Evolutionary conservation across 2,329 filamentous ascomycete species (phyloP).

Genomic region (Penicillium sp.): DNA sequence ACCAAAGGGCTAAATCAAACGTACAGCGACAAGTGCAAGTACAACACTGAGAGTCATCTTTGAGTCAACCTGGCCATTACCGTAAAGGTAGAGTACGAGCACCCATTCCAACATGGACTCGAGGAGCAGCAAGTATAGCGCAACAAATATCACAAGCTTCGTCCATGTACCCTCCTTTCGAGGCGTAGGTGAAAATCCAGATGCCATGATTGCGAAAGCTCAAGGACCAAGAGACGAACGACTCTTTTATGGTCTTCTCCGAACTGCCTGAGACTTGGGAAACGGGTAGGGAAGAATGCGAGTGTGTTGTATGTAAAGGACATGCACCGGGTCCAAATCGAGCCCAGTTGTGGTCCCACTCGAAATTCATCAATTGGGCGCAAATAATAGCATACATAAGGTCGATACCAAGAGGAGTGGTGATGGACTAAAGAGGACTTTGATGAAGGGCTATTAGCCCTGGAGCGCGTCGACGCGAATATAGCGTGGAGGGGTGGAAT

Average conservation of each 20-base stretch:
- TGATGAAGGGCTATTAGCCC: conserved; percentile 6
- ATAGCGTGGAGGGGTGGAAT: conserved; percentile 26
- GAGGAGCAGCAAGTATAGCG: conserved; percentile 34
- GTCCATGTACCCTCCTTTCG: conserved; percentile 33
- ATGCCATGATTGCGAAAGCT: conserved; percentile 12
- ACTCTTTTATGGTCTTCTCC: not conserved
- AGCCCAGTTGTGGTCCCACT: conserved; percentile 6
- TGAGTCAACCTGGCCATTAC: conserved; percentile 33
- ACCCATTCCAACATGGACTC: conserved; percentile 35
- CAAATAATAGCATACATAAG: conserved; percentile 1
- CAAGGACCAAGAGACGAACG: not conserved
- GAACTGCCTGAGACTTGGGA: not conserved
- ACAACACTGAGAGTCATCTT: conserved; percentile 38
- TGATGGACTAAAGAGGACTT: conserved; percentile 16
- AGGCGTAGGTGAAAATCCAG: conserved; percentile 12
- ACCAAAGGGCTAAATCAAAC: conserved; percentile 3
- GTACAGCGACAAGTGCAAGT: conserved; percentile 35
- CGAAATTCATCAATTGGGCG: conserved; percentile 5
- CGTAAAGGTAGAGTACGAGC: conserved; percentile 35
- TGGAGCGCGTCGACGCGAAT: conserved; percentile 24
- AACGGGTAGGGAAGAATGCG: not conserved
- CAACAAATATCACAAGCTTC: conserved; percentile 35
- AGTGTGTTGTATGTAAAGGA: not conserved
- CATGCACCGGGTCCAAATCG: conserved; percentile 7
- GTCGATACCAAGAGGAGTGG: not conserved